These are phyloP conservation scores for Trichoderma sp. DNA, from an alignment of 2,329 filamentous ascomycete species.

Conservation along the genomic window DNA sequence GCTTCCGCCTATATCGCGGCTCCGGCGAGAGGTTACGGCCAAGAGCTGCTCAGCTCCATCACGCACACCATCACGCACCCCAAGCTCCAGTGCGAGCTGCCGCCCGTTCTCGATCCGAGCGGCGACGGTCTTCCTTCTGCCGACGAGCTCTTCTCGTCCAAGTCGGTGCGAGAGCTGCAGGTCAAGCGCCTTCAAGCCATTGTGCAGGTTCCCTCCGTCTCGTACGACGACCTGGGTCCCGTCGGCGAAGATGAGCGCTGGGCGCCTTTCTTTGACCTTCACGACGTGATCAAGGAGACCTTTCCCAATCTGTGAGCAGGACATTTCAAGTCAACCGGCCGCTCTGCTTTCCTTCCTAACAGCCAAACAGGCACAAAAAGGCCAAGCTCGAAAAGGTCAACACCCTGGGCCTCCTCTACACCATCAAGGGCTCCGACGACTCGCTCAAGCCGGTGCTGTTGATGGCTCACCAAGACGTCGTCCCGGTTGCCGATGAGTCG, in stretches of 20 bases:
- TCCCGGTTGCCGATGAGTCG: constrained; percentile 49
- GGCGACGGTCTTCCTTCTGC: constrained; percentile 41
- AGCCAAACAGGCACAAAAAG: constrained; percentile 42
- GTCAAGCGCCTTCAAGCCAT: constrained; percentile 56
- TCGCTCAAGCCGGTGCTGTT: constrained; percentile 50
- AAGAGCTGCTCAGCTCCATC: constrained; percentile 9
- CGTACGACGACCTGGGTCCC: constrained; percentile 58
- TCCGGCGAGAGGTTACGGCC: neutral
- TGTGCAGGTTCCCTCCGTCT: constrained; percentile 57
- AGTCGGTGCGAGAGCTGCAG: constrained; percentile 44
- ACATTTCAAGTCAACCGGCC: neutral
- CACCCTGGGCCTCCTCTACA: constrained; percentile 63
- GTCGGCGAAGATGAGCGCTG: constrained; percentile 58
- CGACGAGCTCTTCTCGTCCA: constrained; percentile 39
- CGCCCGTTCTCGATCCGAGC: constrained; percentile 39
- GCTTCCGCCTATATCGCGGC: constrained; percentile 24
- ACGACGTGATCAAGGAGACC: constrained; percentile 50
- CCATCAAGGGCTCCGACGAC: constrained; percentile 55
- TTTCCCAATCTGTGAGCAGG: constrained; percentile 53
- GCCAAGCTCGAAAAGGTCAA: constrained; percentile 59
- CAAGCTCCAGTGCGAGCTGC: constrained; percentile 40
- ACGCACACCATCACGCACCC: constrained; percentile 14
- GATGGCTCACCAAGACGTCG: constrained; percentile 50
- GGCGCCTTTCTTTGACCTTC: constrained; percentile 55
- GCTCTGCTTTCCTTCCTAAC: constrained; percentile 5